A percentile compares a stretch with the other conserved stretches of the same genome.
Conservation (phyloP, 345 rosid genomes). For the Populus nigra region DNA sequence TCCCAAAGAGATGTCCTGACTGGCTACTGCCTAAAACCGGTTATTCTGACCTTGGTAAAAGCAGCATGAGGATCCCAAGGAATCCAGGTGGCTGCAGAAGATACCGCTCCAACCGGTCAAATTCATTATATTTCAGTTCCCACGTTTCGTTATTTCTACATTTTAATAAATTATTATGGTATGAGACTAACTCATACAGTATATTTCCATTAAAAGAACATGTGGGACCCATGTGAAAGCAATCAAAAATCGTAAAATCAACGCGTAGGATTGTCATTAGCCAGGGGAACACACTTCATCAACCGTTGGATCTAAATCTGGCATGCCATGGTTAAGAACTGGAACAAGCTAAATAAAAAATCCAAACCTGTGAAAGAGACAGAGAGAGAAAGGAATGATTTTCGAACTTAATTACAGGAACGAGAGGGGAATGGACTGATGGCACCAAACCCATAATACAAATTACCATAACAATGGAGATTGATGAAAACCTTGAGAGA, state of each 20-base stretch:
- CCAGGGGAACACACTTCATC: neutral
- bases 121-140: slow-evolving; percentile 41
- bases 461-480: slow-evolving; percentile 9
- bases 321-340: neutral
- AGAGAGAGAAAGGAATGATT: neutral
- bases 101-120: slow-evolving; percentile 60
- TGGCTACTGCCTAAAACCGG: slow-evolving; percentile 69
- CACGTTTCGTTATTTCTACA: slow-evolving; percentile 32
- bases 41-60: slow-evolving; percentile 48
- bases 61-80: slow-evolving; percentile 48
- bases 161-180: slow-evolving; percentile 8
- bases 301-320: slow-evolving; percentile 50
- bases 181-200: slow-evolving; percentile 10
- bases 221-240: slow-evolving; percentile 33
- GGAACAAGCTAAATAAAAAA: neutral
- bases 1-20: slow-evolving; percentile 49
- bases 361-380: neutral
- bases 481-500: slow-evolving; percentile 17
- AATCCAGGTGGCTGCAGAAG: slow-evolving; percentile 56
- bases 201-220: slow-evolving; percentile 23
- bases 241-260: neutral
- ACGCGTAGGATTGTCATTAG: slow-evolving; percentile 32
- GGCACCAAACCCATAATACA: slow-evolving; percentile 20
- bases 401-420: neutral
- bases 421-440: slow-evolving; percentile 23